A percentile compares a stretch with the other conserved stretches of the same genome.
phyloP scores from a whole-genome alignment of 257 asterid species.

The Asclepias syriaca region DNA sequence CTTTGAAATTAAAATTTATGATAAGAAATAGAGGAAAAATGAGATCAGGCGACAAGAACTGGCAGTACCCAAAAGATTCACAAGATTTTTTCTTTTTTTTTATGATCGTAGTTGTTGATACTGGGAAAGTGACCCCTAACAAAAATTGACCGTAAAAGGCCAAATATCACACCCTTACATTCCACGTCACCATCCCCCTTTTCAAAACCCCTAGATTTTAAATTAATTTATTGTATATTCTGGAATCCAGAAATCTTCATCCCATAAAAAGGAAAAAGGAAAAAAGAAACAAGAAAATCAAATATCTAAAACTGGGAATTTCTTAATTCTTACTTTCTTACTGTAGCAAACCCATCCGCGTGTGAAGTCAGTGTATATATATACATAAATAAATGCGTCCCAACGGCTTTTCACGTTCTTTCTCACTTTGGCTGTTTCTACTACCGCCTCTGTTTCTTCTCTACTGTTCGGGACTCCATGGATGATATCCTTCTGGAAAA shows the following conservation, averaged over 20 bases:
- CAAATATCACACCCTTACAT: too few relatives aligned
- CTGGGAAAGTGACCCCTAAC: too few relatives aligned
- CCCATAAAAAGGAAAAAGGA: too few relatives aligned
- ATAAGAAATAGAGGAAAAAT: too few relatives aligned
- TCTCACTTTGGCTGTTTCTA: not conserved
- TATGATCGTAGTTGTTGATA: too few relatives aligned
- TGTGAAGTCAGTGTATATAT: too few relatives aligned
- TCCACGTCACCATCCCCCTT: not conserved
- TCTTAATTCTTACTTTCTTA: not conserved
- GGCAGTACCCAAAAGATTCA: not conserved
- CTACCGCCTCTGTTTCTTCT: not conserved
- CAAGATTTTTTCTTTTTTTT: too few relatives aligned
- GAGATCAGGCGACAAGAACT: not conserved
- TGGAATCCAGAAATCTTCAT: constrained; percentile 12
- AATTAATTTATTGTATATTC: constrained; percentile 10
- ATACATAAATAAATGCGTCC: not conserved
- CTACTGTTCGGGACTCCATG: not conserved
- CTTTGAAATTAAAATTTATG: too few relatives aligned
- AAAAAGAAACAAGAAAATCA: too few relatives aligned
- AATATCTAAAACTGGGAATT: not conserved
- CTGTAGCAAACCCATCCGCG: not conserved
- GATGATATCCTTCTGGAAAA: not conserved
- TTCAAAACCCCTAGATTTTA: not conserved
- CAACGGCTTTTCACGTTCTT: not conserved
- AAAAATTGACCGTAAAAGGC: too few relatives aligned